A percentile compares a stretch with the other conserved stretches of the same genome.
These are phyloP conservation scores for Solanum hybrid DNA, from an alignment of 305 asterid genomes.

Conservation along the genomic window DNA sequence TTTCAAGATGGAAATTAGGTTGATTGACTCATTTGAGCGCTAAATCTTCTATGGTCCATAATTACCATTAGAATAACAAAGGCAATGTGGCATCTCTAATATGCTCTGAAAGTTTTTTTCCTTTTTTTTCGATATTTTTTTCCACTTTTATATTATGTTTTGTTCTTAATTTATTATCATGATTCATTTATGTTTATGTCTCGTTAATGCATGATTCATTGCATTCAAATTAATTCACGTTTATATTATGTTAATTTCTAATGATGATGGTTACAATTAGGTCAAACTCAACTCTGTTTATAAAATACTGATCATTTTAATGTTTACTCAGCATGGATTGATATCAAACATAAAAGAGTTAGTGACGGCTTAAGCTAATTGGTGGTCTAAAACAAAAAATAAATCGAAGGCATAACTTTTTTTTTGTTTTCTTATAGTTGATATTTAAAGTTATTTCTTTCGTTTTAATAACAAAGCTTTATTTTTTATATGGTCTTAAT, in stretches of 20 bases:
- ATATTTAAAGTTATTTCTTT: too few species aligned
- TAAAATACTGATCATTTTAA: neutral
- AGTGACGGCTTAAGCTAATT: neutral
- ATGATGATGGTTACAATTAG: neutral
- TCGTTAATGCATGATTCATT: neutral
- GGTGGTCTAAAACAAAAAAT: neutral
- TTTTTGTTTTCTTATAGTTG: neutral
- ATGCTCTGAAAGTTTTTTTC: neutral
- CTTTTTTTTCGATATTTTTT: neutral
- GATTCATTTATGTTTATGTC: neutral
- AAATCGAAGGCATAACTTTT: neutral
- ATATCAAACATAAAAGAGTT: neutral
- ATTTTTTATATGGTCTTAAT: too few species aligned
- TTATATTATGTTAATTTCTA: neutral
- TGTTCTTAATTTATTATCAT: neutral
- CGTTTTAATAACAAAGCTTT: too few species aligned
- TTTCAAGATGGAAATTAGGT: neutral
- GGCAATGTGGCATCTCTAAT: neutral
- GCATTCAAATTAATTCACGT: neutral
- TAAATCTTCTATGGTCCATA: neutral
- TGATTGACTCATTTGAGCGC: neutral
- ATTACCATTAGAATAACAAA: neutral
- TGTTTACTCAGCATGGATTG: neutral
- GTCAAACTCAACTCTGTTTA: neutral
- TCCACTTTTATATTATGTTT: too few species aligned